Conservation (phyloP, 75 land plant species). For the Gnetum montanum region DNA sequence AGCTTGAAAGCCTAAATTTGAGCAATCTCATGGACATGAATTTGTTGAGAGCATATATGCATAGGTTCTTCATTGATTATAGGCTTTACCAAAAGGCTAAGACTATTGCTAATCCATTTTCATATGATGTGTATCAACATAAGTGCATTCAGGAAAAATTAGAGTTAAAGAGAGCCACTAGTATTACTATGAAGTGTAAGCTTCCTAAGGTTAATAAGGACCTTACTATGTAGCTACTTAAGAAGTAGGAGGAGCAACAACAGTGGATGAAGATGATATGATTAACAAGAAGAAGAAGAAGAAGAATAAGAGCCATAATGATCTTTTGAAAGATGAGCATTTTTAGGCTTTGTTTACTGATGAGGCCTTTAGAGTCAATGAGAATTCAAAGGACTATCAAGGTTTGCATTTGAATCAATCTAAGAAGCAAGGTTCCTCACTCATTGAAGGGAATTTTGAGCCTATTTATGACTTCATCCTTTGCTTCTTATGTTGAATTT, state of each 20-base stretch:
- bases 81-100: slow-evolving; percentile 87
- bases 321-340: slow-evolving; percentile 68
- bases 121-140: slow-evolving; percentile 71
- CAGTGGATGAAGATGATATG: slow-evolving; percentile 15
- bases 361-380: slow-evolving; percentile 82
- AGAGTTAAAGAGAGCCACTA: slow-evolving; percentile 59
- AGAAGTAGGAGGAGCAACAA: slow-evolving; percentile 28
- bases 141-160: slow-evolving; percentile 67
- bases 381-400: slow-evolving; percentile 51
- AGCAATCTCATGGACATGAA: slow-evolving; percentile 83
- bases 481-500: no score
- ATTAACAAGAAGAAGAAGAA: slow-evolving; percentile 55
- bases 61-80: slow-evolving; percentile 92
- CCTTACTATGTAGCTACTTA: slow-evolving; percentile 55
- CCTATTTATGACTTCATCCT: slow-evolving; percentile 40
- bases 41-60: slow-evolving; percentile 87
- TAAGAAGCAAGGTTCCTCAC: slow-evolving; percentile 49
- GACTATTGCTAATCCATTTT: slow-evolving; percentile 76
- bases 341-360: slow-evolving; percentile 68
- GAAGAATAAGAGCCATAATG: slow-evolving; percentile 31
- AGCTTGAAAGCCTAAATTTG: slow-evolving; percentile 72
- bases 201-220: slow-evolving; percentile 80
- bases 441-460: slow-evolving; percentile 76
- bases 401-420: slow-evolving; percentile 58
- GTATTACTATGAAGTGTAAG: slow-evolving; percentile 80